Percentiles rank a stretch among this genome's conserved stretches.
phyloP scores from a whole-genome alignment of 2,329 filamentous ascomycete species.

The Pezicula radicicola region DNA sequence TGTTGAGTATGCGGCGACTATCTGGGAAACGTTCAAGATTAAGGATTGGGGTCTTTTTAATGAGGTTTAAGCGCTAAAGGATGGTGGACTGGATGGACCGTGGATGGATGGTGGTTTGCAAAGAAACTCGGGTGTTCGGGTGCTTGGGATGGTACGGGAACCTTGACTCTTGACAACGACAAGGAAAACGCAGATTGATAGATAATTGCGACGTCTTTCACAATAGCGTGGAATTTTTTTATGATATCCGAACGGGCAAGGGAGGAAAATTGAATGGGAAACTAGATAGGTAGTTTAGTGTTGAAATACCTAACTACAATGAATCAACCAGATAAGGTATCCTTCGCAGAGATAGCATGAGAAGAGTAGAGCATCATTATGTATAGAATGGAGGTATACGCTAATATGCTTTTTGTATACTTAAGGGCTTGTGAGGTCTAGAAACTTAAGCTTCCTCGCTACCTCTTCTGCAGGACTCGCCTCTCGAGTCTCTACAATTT shows the following conservation, averaged over 20 bases:
- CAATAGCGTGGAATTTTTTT: neutral
- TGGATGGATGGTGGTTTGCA: neutral
- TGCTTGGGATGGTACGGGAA: neutral
- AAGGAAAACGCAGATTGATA: neutral
- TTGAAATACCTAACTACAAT: no score
- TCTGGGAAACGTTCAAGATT: conserved; percentile 73
- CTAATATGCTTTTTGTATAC: neutral
- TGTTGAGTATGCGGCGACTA: conserved; percentile 62
- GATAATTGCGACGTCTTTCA: neutral
- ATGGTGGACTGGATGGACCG: neutral
- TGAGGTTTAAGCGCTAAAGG: conserved; percentile 21
- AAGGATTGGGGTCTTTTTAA: conserved; percentile 73
- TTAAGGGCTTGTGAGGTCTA: conserved; percentile 27
- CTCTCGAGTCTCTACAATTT: conserved; percentile 7
- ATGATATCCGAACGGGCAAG: neutral
- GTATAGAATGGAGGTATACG: no score
- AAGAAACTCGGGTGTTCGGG: no score
- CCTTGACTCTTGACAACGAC: neutral
- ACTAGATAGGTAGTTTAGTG: neutral
- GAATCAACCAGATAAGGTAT: no score
- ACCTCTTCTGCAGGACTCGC: conserved; percentile 15
- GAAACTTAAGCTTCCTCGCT: conserved; percentile 26
- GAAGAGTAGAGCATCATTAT: no score
- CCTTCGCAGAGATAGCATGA: no score
- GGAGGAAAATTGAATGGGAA: no score